A percentile compares a stretch with the other conserved stretches of the same genome.
Evolutionary conservation across 208 protist species (phyloP).

Genomic region (Trichomonas gallinae): DNA sequence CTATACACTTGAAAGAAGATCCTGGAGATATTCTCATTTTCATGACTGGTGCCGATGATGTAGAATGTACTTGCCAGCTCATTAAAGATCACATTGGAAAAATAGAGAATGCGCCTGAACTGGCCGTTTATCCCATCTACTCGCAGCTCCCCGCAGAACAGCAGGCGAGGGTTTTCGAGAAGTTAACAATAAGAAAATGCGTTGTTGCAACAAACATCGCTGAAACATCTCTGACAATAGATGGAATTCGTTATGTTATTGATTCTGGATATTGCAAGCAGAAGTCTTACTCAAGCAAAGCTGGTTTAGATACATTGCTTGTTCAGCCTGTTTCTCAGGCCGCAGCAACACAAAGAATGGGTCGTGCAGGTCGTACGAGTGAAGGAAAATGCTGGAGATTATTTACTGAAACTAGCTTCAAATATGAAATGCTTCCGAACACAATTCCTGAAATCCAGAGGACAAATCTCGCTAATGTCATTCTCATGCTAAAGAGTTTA

Average conservation of each 20-base stretch:
- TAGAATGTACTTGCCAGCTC: conserved; percentile 61
- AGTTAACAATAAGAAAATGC: conserved; percentile 64
- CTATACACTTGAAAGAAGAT: conserved; percentile 47
- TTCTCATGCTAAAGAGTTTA: conserved; percentile 69
- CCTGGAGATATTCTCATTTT: conserved; percentile 98
- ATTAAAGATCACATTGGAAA: conserved; percentile 26
- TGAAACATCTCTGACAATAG: conserved; percentile 95
- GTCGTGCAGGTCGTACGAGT: conserved; percentile 86
- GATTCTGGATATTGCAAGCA: conserved; percentile 90
- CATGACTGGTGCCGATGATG: conserved; percentile 97
- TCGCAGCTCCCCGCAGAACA: conserved; percentile 65
- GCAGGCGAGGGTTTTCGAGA: conserved; percentile 54
- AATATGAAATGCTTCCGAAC: conserved; percentile 57
- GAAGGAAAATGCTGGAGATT: conserved; percentile 61
- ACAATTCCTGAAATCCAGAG: conserved; percentile 71
- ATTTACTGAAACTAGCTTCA: conserved; percentile 69
- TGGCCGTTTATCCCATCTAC: conserved; percentile 73
- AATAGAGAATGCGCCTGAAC: conserved; percentile 36
- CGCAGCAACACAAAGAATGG: conserved; percentile 72
- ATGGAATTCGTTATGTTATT: conserved; percentile 76
- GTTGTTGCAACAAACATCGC: conserved; percentile 98
- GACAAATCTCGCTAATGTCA: conserved; percentile 68
- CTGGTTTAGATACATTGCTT: conserved; percentile 32
- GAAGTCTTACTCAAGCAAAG: conserved; percentile 53
- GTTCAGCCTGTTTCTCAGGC: conserved; percentile 83